A percentile compares a stretch with the other conserved stretches of the same genome.
phyloP scores from a whole-genome alignment of 106 monocot genomes.

The Dendrobium catenatum region DNA sequence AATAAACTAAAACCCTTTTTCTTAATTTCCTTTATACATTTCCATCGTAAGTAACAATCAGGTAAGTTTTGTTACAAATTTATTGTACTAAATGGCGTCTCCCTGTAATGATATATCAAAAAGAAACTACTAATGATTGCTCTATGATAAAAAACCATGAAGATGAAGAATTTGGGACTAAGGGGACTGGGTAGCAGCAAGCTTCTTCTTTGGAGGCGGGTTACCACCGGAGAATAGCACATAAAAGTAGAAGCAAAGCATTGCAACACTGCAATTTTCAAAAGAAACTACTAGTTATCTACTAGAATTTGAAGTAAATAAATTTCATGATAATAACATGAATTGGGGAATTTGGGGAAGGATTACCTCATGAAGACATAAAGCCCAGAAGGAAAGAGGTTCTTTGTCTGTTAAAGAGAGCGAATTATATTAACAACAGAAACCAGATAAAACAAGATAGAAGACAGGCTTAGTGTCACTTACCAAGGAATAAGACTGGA shows the following conservation, averaged over 20 bases:
- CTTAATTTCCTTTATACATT: background rate
- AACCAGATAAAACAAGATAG: background rate
- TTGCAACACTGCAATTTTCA: constrained; percentile 20
- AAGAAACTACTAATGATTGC: background rate
- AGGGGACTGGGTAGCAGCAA: background rate
- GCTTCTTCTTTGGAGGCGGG: constrained; percentile 29
- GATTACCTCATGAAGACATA: constrained; percentile 27
- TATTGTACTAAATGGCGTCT: background rate
- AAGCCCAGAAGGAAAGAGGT: constrained; percentile 24
- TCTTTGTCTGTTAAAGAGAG: constrained; percentile 23
- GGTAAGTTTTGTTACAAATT: background rate
- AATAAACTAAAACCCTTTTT: background rate
- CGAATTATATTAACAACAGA: background rate
- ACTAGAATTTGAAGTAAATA: background rate
- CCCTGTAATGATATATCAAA: background rate
- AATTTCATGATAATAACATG: background rate
- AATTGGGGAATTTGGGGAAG: background rate
- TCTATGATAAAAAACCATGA: background rate
- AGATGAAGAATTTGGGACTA: background rate
- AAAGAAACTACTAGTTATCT: background rate
- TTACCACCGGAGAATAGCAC: constrained; percentile 23
- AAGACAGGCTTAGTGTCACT: constrained; percentile 5
- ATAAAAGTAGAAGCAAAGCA: constrained; percentile 30
- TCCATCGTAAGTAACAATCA: background rate
- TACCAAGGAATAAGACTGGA: constrained; percentile 25